Base-by-base conservation (phyloP, 129 eudicot species). In the Rutidosis leptorrhynchoides region DNA sequence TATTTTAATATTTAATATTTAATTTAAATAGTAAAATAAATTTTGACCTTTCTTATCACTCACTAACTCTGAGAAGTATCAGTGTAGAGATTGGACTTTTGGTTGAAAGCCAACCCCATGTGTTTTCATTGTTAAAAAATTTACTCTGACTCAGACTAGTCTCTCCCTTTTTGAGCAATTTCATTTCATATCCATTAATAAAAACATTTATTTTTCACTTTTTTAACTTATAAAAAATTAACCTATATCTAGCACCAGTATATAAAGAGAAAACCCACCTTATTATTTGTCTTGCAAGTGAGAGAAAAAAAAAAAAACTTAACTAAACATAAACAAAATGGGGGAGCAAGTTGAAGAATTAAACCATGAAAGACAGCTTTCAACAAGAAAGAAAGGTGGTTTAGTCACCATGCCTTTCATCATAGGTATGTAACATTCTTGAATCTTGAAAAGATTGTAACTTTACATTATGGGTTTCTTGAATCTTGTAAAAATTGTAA, bases 401-500 rank as follows among this genome's bases (percentile, higher is more conserved):
- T 66, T 90, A 62, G 72, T 83, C 30, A 90, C 97, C 52, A 90
- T 90, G 91, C 97, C 97, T 42, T 90, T 90, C 74, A 90, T 90
- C 74, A 83, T 90, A 77, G 96, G 96, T 89, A 82, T 55, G 40
- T 37, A 6, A 56, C n/a, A 21, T 48, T n/a, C 29, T 7, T 65
- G 62, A 66, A 33, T 68, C 69, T 35, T 53, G 71, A 5, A 49
- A 20, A 24, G 27, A 17, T 67, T 59, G 61, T 15, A 46, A 55
- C 14, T 28, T 65, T 55, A 65, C 20, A 43, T 67, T 23, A 27
- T 74, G 22, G 7, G n/a, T 7, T 15, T 30, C 40, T 4, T 67
- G 3, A 40, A 37, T 26, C 17, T 57, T 42, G 46, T 8, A 43
- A 48, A 48, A 15, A 6, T 48, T 48, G 54, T 4, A 48, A 48